These are phyloP conservation scores for Boletus rubropictus DNA, from an alignment of 768 basidiomycete species.

Conservation along the genomic window DNA sequence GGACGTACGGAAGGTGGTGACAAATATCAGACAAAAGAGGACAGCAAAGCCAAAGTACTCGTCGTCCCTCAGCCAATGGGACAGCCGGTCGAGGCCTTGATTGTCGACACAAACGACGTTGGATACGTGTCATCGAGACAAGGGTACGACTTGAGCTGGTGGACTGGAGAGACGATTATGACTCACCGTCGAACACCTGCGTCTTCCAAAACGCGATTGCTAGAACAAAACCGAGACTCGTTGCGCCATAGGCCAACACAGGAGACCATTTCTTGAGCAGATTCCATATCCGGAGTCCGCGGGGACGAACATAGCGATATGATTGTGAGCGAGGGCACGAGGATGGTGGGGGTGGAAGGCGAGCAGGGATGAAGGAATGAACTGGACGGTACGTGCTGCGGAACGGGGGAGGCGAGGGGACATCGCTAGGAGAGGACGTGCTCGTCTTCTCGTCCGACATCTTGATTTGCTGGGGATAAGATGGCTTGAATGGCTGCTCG, in stretches of 20 bases:
- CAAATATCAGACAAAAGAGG: conserved; percentile 76
- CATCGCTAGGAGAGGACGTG: conserved; percentile 12
- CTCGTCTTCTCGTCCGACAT: conserved; percentile 25
- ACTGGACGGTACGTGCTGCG: conserved; percentile 14
- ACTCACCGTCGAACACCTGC: conserved; percentile 77
- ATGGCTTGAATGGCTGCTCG: background rate
- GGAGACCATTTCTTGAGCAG: conserved; percentile 73
- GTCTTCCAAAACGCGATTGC: conserved; percentile 81
- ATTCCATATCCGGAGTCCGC: conserved; percentile 49
- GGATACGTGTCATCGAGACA: too few species aligned
- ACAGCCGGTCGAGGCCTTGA: conserved; percentile 75
- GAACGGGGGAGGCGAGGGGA: conserved; percentile 15
- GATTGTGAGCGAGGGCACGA: conserved; percentile 19
- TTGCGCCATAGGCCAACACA: conserved; percentile 68
- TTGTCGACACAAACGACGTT: conserved; percentile 2
- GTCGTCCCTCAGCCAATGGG: conserved; percentile 70
- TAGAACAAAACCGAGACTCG: conserved; percentile 69
- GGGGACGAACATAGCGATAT: conserved; percentile 39
- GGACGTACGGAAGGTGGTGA: conserved; percentile 80
- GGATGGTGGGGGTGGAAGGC: conserved; percentile 9
- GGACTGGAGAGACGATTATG: conserved; percentile 1
- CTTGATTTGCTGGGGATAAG: background rate
- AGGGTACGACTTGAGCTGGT: background rate
- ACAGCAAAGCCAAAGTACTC: conserved; percentile 69
- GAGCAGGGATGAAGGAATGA: conserved; percentile 22